Evolutionary conservation across 2,329 filamentous ascomycete genomes (phyloP), one percentile per base, ranked within the genome.

Genomic region (Pezicula neosporulosa): DNA sequence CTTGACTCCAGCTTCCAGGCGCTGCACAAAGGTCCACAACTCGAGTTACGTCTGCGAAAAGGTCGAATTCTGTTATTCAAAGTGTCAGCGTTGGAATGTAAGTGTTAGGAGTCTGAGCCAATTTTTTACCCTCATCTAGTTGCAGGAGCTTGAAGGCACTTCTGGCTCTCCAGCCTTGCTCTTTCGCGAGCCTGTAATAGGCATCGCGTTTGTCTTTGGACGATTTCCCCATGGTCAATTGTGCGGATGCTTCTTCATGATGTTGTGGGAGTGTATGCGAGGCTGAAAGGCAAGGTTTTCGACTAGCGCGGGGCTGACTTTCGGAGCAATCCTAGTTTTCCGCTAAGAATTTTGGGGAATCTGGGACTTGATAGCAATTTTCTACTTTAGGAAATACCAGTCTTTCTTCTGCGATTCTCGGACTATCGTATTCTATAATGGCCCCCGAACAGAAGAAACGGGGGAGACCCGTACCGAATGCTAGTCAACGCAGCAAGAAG

Each of bases 191-290:
- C 49, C 94, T 84, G 67, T 99, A 99, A 73, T 99, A 99, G 43
- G 92, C 92, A 70, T 99, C 94, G 48, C 94, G 89, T 74, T 99
- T 99, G 68, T 99, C 94, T 72, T 99, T 99, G 44, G 93, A 97
- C 1, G 94, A 96, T 70, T 97, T 97, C 1, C 92, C 92, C 92
- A 96, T 48, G 55, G 19, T 45, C 6, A 47, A 37, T 24, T 24
- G 18, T 9, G 10, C 24, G 12, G 33, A 50, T 37, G 30, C 24
- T 16, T 51, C 15, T 8, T 43, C 43, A 37, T 44, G 21, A 15
- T 42, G 10, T 39, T 42, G 24, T 24, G 24, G 3, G 47, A 39
- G 47, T 18, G 35, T 49, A 38, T 35, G 46, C 60, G 53, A 60
- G 60, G 59, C 60, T 63, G 58, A 56, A 18, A 51, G 33, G 5